These are phyloP conservation scores for Triglochin maritima DNA, from an alignment of 106 monocot species.

Conservation along the genomic window DNA sequence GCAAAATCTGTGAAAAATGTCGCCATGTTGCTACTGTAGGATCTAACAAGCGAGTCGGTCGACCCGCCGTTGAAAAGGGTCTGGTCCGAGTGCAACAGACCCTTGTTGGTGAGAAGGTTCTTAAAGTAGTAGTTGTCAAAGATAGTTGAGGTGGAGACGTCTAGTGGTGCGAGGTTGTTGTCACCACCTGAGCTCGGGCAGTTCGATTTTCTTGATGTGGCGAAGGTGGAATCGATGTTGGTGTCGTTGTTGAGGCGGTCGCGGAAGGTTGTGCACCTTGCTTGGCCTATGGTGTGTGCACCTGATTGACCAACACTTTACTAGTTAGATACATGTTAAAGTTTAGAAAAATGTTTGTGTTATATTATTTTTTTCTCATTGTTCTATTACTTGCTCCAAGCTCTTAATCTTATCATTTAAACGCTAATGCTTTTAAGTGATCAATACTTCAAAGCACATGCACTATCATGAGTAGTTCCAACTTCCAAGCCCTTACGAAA, in stretches of 20 bases:
- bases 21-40: not conserved
- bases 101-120: conserved; percentile 12
- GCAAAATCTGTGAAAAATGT: conserved; percentile 7
- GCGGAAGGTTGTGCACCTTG: conserved; percentile 14
- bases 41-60: conserved; percentile 1
- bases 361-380: too few species aligned
- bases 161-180: conserved; percentile 10
- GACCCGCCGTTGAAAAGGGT: conserved; percentile 8
- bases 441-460: too few species aligned
- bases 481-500: too few species aligned
- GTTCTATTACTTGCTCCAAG: too few species aligned
- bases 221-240: conserved; percentile 13
- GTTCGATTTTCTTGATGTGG: not conserved
- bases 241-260: conserved; percentile 12
- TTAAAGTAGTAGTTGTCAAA: conserved; percentile 22
- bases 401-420: too few species aligned
- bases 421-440: too few species aligned
- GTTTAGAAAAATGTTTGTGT: too few species aligned
- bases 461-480: too few species aligned
- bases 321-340: too few species aligned
- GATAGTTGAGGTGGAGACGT: not conserved
- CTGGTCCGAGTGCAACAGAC: conserved; percentile 20
- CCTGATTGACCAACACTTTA: not conserved
- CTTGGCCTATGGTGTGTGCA: conserved; percentile 8
- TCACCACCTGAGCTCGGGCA: conserved; percentile 18